Base-by-base conservation (phyloP, 2,329 filamentous ascomycete species). In the Harringtonia aguacate region DNA sequence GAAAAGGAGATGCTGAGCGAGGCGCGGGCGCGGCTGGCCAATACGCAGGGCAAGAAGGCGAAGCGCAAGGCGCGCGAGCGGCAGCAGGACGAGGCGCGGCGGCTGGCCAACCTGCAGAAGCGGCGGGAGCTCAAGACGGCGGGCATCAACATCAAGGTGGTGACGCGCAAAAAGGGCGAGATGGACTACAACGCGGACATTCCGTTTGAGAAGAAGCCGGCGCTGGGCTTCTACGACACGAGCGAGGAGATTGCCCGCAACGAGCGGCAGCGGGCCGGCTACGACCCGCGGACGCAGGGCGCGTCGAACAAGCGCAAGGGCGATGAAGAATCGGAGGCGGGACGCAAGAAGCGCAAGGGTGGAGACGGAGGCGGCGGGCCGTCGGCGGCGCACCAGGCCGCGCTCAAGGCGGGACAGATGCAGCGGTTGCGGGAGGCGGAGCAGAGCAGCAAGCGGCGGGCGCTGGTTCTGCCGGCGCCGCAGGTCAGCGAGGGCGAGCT, bases 161-260 rank as follows among this genome's bases (percentile, higher is more conserved):
- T 81, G 3, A 92, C 84, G 14, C 79, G 84, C 48, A 97, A 97
- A 69, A 81, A 87, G 69, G 92, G 92, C 0, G 84, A 97, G 68
- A 98, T 98, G 87, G 92, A 98, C 64, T 98, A 98, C 70, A 98
- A 98, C 63, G 92, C 92, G 55, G 92, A 98, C 55, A 94, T 98
- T 52, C 92, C 92, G 0, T 97, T 98, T 52, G 92, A 98, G 62
- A 95, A 92, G 64, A 85, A 86, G 51, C 82, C 92, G 0, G 83
- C 84, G 0, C 69, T 81, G 20, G 92, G 92, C 13, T 98, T 98
- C 61, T 95, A 90, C 65, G 90, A 98, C 60, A 98, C 92, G 0
- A 71, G 70, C 4, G 88, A 95, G 14, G 92, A 98, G 59, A 70
- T 84, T 52, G 65, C 69, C 5, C 73, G 72, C 52, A 98, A 98